Conservation (phyloP, 139 green algal genomes). For the Haematococcus sp. region DNA sequence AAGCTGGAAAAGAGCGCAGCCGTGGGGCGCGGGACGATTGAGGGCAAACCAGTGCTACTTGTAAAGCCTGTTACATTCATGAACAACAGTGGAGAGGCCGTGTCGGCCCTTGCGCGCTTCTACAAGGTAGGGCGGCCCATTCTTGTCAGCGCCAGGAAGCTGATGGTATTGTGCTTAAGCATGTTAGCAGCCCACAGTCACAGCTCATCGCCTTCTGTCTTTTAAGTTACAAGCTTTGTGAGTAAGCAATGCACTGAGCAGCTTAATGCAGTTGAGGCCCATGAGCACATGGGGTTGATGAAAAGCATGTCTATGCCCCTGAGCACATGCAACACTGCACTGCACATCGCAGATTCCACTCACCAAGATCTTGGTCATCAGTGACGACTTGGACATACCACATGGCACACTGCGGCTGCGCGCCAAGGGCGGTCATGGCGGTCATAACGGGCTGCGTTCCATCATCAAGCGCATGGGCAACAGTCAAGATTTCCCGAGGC, state of each 20-base stretch:
- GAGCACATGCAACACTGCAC: too few relatives aligned
- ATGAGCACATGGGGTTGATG: too few relatives aligned
- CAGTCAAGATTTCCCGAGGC: constrained; percentile 35
- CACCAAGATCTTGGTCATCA: constrained; percentile 65
- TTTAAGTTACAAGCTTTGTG: too few relatives aligned
- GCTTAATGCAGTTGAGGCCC: too few relatives aligned
- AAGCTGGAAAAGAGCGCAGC: constrained; percentile 68
- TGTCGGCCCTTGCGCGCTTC: constrained; percentile 65
- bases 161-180: too few relatives aligned
- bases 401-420: constrained; percentile 39
- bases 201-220: too few relatives aligned
- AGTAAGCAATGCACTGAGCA: too few relatives aligned
- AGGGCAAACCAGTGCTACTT: constrained; percentile 61
- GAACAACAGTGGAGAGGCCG: constrained; percentile 83
- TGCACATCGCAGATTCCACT: constrained; percentile 10
- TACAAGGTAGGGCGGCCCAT: constrained; percentile 42
- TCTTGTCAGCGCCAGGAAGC: too few relatives aligned
- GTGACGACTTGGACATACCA: constrained; percentile 79
- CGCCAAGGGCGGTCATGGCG: constrained; percentile 81
- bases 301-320: too few relatives aligned
- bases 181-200: too few relatives aligned
- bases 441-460: constrained; percentile 92
- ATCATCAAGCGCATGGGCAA: constrained; percentile 72
- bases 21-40: constrained; percentile 49
- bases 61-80: constrained; percentile 91